Evolutionary conservation across 352 stramenopile genomes (phyloP).

Genomic region (Globisporangium sylvaticum): DNA sequence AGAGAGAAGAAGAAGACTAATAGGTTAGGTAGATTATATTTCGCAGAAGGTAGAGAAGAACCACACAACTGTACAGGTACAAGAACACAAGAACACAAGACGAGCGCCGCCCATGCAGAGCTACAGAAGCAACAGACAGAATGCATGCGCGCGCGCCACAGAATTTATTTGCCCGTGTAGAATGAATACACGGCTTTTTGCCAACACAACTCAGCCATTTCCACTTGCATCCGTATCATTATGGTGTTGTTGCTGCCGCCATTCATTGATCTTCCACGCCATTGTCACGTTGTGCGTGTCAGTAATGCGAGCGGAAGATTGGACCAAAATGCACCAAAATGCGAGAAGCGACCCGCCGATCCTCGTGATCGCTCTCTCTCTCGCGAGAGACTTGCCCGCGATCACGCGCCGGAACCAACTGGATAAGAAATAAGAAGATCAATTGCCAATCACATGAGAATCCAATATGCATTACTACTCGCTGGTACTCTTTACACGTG

Average conservation of each 20-base stretch:
- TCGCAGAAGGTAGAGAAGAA: not conserved
- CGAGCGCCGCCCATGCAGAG: not conserved
- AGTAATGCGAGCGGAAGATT: not conserved
- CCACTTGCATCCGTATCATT: not conserved
- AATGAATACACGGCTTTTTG: slow-evolving; percentile 27
- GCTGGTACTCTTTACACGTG: not conserved
- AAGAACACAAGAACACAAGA: not conserved
- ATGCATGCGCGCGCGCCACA: not conserved
- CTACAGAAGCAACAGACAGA: not conserved
- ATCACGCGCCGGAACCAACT: not conserved
- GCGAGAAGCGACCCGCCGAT: not conserved
- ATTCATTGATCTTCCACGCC: not conserved
- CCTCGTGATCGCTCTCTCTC: not conserved
- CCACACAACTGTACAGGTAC: slow-evolving; percentile 17
- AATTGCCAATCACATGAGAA: not conserved
- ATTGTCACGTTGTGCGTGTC: not conserved
- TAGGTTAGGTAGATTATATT: slow-evolving; percentile 16
- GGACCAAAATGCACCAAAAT: not conserved
- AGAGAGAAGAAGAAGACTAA: slow-evolving; percentile 7
- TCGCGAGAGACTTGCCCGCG: not conserved
- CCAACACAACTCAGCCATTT: not conserved
- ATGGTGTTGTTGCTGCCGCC: not conserved
- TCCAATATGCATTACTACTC: not conserved
- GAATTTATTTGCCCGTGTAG: slow-evolving; percentile 17
- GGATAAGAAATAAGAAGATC: not conserved